Base-by-base conservation (phyloP, 2,329 filamentous ascomycete genomes). In the Lanzia echinophila region DNA sequence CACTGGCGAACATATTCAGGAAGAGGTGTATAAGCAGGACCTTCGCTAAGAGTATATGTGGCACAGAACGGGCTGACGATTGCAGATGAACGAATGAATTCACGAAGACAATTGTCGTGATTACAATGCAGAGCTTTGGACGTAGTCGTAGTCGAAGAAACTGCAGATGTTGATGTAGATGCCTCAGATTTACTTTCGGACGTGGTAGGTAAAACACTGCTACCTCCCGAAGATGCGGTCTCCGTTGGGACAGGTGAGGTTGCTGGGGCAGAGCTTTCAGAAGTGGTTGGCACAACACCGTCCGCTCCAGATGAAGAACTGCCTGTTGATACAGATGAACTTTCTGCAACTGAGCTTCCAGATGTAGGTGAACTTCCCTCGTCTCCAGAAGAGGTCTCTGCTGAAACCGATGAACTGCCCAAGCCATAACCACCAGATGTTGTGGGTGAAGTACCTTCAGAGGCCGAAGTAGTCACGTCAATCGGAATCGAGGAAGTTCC, bases 31-130 rank as follows among this genome's bases (percentile, higher is more conserved):
- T 58, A 58, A 17, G 52, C 55, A 34, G 60, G 56, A 33, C 60
- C 58, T n/a, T 49, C 15, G 7, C 53, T 56, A 3, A 56, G 52
- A 6, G 63, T 65, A 45, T 64, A 65, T 33, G 58, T 61, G 39
- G 61, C 59, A 57, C 62, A 65, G 47, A 65, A 65, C 2, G 45
- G 28, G 17, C 33, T 43, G 24, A 58, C 61, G 12, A 53, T 31
- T 1, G 47, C 33, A 32, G 61, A 62, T 15, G 58, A 55, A 45
- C 54, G 43, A 13, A 61, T 57, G 13, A 63, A 31, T 52, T 64
- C 60, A 31, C 63, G 61, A 43, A 62, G 55, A 39, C 63, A 65
- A 36, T 64, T 65, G 39, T 65, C 55, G 10, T 58, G 59, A 36
- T 63, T 51, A 20, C 63, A 64, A 15, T 59, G 53, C 10, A 48